Conservation (phyloP, 2,329 filamentous ascomycete genomes). For the Talaromyces albobiverticillius region DNA sequence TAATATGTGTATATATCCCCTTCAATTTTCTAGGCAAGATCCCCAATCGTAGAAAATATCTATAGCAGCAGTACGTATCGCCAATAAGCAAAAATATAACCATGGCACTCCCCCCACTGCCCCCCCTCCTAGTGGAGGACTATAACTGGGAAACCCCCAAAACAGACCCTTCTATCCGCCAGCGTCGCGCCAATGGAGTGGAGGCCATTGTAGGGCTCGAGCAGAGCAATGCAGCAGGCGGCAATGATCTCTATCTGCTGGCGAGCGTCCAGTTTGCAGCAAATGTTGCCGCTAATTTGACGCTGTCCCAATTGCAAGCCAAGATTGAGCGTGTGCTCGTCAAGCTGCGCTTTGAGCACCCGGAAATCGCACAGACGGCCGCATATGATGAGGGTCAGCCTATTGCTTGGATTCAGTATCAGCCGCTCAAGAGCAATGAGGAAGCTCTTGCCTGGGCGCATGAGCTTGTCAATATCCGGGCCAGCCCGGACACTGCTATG, state of each 20-base stretch:
- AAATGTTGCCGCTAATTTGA: not conserved
- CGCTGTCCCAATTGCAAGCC: not conserved
- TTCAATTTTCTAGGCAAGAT: too few species aligned
- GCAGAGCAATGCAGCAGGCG: conserved; percentile 1
- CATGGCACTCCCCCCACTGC: conserved; percentile 6
- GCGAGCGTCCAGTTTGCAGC: not conserved
- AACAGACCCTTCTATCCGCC: conserved; percentile 1
- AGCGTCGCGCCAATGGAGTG: conserved; percentile 6
- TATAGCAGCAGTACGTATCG: too few species aligned
- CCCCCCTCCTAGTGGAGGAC: conserved; percentile 7
- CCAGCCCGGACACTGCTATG: not conserved
- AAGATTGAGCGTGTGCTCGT: conserved; percentile 4
- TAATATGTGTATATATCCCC: too few species aligned
- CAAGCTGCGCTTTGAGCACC: conserved; percentile 9
- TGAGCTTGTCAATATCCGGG: not conserved
- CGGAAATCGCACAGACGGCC: conserved; percentile 7
- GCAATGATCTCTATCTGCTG: conserved; percentile 8
- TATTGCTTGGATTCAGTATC: conserved; percentile 7
- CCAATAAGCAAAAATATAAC: too few species aligned
- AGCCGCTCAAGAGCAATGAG: not conserved
- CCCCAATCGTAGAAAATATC: too few species aligned
- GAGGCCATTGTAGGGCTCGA: conserved; percentile 9
- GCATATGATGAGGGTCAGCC: not conserved
- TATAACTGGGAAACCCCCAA: conserved; percentile 2
- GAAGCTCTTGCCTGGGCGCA: conserved; percentile 10